phyloP scores from a whole-genome alignment of 2,329 filamentous ascomycete genomes.

The Penicillium fuscoglaucum region DNA sequence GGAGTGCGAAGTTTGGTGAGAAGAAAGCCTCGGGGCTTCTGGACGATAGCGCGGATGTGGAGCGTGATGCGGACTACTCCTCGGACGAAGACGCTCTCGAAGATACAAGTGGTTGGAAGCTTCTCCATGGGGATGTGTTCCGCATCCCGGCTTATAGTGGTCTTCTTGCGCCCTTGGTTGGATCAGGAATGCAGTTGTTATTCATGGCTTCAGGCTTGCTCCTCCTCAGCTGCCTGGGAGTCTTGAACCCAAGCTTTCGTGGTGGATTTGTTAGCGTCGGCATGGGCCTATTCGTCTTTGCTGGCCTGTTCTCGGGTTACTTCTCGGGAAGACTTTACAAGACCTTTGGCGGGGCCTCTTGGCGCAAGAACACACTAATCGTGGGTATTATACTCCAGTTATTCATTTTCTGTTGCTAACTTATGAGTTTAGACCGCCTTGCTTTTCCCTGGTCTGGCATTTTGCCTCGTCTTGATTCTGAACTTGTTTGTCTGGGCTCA shows the following conservation, averaged over 20 bases:
- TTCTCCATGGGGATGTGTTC: constrained; percentile 86
- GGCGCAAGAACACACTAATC: constrained; percentile 72
- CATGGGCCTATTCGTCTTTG: constrained; percentile 78
- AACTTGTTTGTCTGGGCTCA: constrained; percentile 91
- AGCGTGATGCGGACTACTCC: constrained; percentile 56
- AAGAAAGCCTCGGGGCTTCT: constrained; percentile 59
- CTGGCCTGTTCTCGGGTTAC: constrained; percentile 81
- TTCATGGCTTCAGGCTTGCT: constrained; percentile 77
- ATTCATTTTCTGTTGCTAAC: constrained; percentile 17
- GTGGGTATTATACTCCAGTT: constrained; percentile 33
- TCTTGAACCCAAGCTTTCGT: constrained; percentile 85
- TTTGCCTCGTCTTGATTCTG: constrained; percentile 72
- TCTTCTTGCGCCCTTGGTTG: constrained; percentile 75
- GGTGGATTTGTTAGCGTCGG: constrained; percentile 85
- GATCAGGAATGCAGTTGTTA: constrained; percentile 82
- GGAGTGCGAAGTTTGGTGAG: constrained; percentile 46
- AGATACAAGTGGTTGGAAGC: constrained; percentile 83
- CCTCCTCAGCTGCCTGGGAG: constrained; percentile 69
- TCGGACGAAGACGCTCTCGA: constrained; percentile 74
- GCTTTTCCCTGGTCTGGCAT: constrained; percentile 76
- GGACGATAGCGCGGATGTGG: constrained; percentile 56
- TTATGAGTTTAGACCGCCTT: constrained; percentile 59
- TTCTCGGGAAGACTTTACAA: constrained; percentile 81
- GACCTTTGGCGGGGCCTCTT: constrained; percentile 75
- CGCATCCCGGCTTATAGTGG: constrained; percentile 68